Base-by-base conservation (phyloP, 106 monocot species). In the Apostasia shenzhenica region DNA sequence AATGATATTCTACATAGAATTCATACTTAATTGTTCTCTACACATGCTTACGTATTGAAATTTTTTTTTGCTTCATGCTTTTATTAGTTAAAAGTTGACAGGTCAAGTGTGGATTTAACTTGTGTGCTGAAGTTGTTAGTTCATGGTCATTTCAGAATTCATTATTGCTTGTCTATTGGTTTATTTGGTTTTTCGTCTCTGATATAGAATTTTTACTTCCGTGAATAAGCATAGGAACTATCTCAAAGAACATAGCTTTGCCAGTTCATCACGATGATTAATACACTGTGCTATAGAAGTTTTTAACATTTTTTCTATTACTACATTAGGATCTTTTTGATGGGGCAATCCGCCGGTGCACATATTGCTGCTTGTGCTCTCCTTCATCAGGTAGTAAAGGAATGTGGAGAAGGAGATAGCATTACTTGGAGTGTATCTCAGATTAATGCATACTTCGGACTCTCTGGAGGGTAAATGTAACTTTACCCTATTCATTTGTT, bases 311-410 rank as follows among this genome's bases (percentile, higher is more conserved):
- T 59, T 14, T 60, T 44, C 47, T 70, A 55, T 26, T 76, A 8
- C 46, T 9, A 10, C 53, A 61, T 5, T 63, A 99, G 99, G 87
- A 80, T 99, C 49, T 99, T 90, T 82, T 71, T 99, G 59, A 75
- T 90, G 78, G 99, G 99, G 14, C 99, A 99, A 67, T 99, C 99
- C 42, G 99, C 99, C 45, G 99, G 99, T 71, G 93, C 99, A 41
- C 99, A 99, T 85, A 93, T 99, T 76, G 85, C 99, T 63, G 87
- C 93, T n/a, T 99, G 90, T 83, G 48, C 87, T 78, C 82, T 99
- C 40, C 14, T 99, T 39, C 70, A 87, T 54, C 90, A 99, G 68
- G 93, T 90, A 73, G 85, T 84, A 57, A 90, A 84, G 84, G 93
- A 99, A 77, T 79, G 73, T 68, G 81, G 82, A 59, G 89, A 88